phyloP scores from a whole-genome alignment of 768 basidiomycete species.

The Boletales sp. region DNA sequence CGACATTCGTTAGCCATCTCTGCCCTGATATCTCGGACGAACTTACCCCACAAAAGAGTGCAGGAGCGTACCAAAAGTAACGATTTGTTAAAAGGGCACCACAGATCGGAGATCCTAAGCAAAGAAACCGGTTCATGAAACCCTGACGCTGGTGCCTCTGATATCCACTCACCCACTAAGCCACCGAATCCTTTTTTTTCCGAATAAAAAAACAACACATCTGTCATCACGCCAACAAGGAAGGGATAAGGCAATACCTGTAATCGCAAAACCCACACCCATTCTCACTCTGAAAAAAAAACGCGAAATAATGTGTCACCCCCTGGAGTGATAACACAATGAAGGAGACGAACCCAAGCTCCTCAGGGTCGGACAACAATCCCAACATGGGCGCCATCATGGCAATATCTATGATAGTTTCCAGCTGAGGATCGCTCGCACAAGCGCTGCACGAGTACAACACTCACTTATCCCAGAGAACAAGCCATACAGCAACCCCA shows the following conservation, averaged over 20 bases:
- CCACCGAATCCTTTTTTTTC: slow-evolving; percentile 19
- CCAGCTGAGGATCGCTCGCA: background rate
- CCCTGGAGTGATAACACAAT: slow-evolving; percentile 2
- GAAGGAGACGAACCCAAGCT: slow-evolving; percentile 43
- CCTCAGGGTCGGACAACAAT: slow-evolving; percentile 43
- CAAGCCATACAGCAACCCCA: slow-evolving; percentile 46
- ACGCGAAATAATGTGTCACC: background rate
- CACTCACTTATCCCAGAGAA: slow-evolving; percentile 44
- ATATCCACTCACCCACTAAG: slow-evolving; percentile 14
- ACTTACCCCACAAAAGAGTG: slow-evolving; percentile 46
- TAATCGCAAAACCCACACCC: slow-evolving; percentile 46
- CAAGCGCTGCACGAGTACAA: background rate
- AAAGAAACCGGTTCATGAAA: slow-evolving; percentile 10
- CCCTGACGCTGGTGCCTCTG: no score
- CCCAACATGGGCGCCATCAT: slow-evolving; percentile 43
- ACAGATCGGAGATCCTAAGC: slow-evolving; percentile 50
- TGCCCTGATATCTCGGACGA: background rate
- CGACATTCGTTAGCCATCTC: background rate
- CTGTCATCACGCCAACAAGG: background rate
- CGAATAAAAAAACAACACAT: no score
- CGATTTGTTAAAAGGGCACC: slow-evolving; percentile 49
- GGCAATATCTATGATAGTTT: slow-evolving; percentile 29
- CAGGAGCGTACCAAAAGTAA: slow-evolving; percentile 57
- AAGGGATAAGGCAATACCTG: slow-evolving; percentile 26
- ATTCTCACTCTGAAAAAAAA: slow-evolving; percentile 30